Base-by-base conservation (phyloP, 345 rosid genomes). In the Fremontodendron californicum region DNA sequence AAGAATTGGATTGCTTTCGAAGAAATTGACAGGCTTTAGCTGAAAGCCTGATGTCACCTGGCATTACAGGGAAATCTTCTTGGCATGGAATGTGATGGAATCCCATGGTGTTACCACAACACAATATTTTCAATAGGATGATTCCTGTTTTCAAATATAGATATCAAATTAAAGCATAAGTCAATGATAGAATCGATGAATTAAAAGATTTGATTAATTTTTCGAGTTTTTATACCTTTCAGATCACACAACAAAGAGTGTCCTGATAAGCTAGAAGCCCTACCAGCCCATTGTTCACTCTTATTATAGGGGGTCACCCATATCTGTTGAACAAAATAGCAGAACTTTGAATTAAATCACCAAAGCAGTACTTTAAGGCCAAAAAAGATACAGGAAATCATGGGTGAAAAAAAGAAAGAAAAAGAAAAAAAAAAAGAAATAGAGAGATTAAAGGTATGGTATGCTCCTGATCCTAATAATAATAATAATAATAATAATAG, bases 61-160 rank as follows among this genome's bases (percentile, higher is more conserved):
- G 98, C 97, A 91, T 90, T 19, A 91, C 75, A 0, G 94, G 97
- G 75, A 80, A 93, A 82, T 91, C 96, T 83, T 93, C 97, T 76
- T 93, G 96, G 79, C 94, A 86, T 15, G 97, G 96, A 23, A 93
- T 63, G 58, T 93, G 93, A 78, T 90, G 97, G 78, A 89, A 83
- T 42, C 97, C 96, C 58, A 91, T 16, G 12, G 94, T 91, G 81
- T n/a, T 91, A 90, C 96, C 94, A 93, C 51, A 93, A 29, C 66
- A 90, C 96, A 13, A 90, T 77, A 46, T 89, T 85, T 81, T 90
- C 91, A 1, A 93, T 89, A 3, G 84, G 69, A 33, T 91, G 87
- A 75, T 89, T 79, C 88, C 92, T 90, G 77, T 68, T 33, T 21
- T 5, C 60, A 5, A 29, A 21, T n/a, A n/a, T n/a, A n/a, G 9